phyloP scores from a whole-genome alignment of 169 alveolate genomes.

The Plasmodium gonderi region DNA sequence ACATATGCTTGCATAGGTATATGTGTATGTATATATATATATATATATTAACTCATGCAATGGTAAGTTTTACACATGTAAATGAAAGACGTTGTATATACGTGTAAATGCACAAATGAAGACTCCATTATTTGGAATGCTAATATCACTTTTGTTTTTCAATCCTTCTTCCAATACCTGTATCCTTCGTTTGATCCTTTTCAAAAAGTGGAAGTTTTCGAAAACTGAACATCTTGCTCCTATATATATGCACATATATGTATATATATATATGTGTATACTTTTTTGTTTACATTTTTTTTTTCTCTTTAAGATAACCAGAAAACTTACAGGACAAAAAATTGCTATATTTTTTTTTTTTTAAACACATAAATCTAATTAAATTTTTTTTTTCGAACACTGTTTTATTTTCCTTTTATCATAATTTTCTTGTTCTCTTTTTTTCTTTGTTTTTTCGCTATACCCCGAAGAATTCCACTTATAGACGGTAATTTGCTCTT shows the following conservation, averaged over 20 bases:
- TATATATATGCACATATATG: neutral
- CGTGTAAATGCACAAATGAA: neutral
- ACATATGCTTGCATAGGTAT: neutral
- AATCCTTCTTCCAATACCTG: constrained; percentile 18
- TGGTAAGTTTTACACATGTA: neutral
- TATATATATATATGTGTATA: neutral
- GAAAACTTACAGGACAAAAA: neutral
- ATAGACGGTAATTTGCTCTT: neutral
- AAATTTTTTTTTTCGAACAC: neutral
- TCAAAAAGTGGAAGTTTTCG: constrained; percentile 49
- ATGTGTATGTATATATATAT: neutral
- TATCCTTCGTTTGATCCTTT: constrained; percentile 48
- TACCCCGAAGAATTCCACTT: neutral
- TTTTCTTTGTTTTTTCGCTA: neutral
- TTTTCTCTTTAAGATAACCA: neutral
- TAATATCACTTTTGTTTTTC: constrained; percentile 3
- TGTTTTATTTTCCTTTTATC: neutral
- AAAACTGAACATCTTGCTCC: constrained; percentile 56
- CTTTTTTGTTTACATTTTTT: neutral
- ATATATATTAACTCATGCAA: neutral
- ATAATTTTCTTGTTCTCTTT: neutral
- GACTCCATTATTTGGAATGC: neutral
- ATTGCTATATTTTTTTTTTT: neutral
- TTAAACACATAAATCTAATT: neutral
- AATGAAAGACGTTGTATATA: too few relatives aligned